Base-by-base conservation (phyloP, 1,284 basidiomycete genomes). In the Marasmius oreades region DNA sequence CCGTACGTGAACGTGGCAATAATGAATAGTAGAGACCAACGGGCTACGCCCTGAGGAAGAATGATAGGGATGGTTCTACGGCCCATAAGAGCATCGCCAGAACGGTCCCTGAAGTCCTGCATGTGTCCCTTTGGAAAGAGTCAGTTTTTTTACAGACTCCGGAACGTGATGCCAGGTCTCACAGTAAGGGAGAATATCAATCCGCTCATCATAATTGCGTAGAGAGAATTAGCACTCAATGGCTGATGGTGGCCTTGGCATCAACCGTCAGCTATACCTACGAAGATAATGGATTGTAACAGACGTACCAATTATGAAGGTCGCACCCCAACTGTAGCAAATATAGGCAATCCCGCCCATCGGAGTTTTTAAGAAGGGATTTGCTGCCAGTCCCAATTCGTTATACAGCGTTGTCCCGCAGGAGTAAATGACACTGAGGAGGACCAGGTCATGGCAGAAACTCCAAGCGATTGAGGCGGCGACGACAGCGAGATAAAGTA, bases 311-410 rank as follows among this genome's bases (percentile, higher is more conserved):
- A 70, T 64, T 22, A 73, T 62, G 5, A 67, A 59, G 1, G 70
- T 72, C 0, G 70, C 68, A 0, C 74, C 74, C 53, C 66, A 64
- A 50, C 71, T 69, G 34, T 73, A 73, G 24, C 66, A 59, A 7
- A 65, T 65, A 53, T 69, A 73, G 7, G 72, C 73, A 10, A 68
- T 26, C 2, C 68, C 69, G 33, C 68, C 69, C 20, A 71, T 59
- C 31, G 65, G 53, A 23, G 69, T 72, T 55, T 70, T 69, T 26
- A 63, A 53, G 24, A 67, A 51, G 68, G 70, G 72, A 55, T 73
- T 67, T 1, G 59, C 56, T 1, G 69, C 65, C 14, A 67, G 59
- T 4, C 61, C 65, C 31, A 65, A 42, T 52, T 76, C 72, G 61
- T 74, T 67, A 59, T 76, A 72, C 3, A 66, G 53, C 37, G 65